Conservation (phyloP, 2,329 filamentous ascomycete species). For the Trichoderma cornu-damae region DNA sequence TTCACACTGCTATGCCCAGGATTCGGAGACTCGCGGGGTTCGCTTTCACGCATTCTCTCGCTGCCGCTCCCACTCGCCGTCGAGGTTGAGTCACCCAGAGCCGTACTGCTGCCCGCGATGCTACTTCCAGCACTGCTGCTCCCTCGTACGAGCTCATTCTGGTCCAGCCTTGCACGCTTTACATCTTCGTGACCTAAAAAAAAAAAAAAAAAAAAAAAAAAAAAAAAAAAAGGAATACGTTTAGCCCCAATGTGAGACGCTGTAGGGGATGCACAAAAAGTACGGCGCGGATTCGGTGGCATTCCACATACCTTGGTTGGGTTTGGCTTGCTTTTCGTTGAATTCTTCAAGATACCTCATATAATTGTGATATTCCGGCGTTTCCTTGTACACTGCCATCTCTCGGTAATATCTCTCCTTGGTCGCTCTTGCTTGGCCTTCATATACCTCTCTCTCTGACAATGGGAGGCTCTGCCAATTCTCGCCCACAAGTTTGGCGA, state of each 20-base stretch:
- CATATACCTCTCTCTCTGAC: constrained; percentile 64
- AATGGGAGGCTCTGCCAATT: constrained; percentile 70
- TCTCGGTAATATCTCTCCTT: constrained; percentile 75
- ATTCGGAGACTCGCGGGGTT: constrained; percentile 44
- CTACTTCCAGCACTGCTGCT: constrained; percentile 25
- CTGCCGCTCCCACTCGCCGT: constrained; percentile 44
- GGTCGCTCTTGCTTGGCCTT: constrained; percentile 63
- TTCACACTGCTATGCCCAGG: constrained; percentile 45
- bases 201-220: constrained; percentile 10
- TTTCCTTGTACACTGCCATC: constrained; percentile 72
- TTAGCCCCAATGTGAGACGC: background rate
- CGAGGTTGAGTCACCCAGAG: constrained; percentile 33
- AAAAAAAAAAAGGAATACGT: constrained; percentile 17
- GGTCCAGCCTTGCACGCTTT: constrained; percentile 46
- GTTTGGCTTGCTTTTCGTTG: constrained; percentile 62
- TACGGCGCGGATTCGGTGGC: too few relatives aligned
- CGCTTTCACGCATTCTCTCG: constrained; percentile 45
- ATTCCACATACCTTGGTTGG: constrained; percentile 48
- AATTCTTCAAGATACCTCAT: constrained; percentile 70
- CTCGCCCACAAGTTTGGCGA: constrained; percentile 76
- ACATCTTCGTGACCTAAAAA: constrained; percentile 36
- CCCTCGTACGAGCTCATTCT: constrained; percentile 33
- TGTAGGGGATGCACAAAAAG: too few relatives aligned
- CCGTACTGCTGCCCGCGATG: constrained; percentile 36
- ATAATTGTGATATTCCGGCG: constrained; percentile 62